Percentiles rank a stretch among this genome's conserved stretches.
These are phyloP conservation scores for Podospora didyma DNA, from an alignment of 495 filamentous ascomycete species.

Conservation along the genomic window DNA sequence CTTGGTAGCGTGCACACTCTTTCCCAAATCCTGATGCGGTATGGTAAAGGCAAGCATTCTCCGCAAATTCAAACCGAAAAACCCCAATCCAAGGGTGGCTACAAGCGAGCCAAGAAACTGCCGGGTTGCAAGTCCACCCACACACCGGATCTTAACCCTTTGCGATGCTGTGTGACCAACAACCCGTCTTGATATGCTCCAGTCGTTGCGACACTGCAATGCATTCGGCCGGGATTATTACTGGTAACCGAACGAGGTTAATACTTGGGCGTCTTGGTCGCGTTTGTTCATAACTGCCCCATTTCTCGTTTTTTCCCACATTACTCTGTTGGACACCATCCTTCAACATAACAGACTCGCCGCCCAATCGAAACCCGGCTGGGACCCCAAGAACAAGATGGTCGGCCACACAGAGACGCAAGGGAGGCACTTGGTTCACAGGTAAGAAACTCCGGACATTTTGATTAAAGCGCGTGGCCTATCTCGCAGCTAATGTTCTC, in stretches of 20 bases:
- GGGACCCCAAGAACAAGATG: not conserved
- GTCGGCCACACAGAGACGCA: not conserved
- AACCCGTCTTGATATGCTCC: not conserved
- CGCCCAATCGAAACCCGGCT: not conserved
- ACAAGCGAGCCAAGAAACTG: not conserved
- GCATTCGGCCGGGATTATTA: slow-evolving; percentile 2
- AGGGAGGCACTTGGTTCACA: not conserved
- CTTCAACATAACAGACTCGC: not conserved
- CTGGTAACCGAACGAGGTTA: not conserved
- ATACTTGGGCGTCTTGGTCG: not conserved
- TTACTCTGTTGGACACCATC: not conserved
- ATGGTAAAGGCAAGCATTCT: not conserved
- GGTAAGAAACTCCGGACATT: not conserved
- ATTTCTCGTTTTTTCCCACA: not conserved
- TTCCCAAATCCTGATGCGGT: not conserved
- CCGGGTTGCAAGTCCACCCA: not conserved
- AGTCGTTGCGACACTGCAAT: not conserved
- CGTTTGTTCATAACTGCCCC: not conserved
- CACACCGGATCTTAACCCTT: not conserved
- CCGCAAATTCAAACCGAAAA: not conserved
- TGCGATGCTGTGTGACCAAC: not conserved
- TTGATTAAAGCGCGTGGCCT: no score
- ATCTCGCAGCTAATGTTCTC: not conserved
- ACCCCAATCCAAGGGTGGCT: not conserved
- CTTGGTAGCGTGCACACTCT: not conserved